phyloP scores from a whole-genome alignment of 441 rosid genomes.

The Flueggea neowawraea region DNA sequence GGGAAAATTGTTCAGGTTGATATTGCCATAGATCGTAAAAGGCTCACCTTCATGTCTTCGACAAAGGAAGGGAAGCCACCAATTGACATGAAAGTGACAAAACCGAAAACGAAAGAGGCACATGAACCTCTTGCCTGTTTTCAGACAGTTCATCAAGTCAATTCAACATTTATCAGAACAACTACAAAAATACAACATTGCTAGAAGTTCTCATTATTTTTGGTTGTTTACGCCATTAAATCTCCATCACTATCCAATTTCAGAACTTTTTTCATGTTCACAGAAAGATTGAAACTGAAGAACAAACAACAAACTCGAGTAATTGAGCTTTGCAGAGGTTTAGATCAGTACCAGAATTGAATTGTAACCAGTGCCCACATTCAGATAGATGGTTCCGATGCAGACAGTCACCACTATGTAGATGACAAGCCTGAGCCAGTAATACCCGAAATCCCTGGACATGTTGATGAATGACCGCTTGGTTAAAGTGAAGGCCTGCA shows the following conservation, averaged over 20 bases:
- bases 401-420: conserved; percentile 82
- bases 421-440: conserved; percentile 93
- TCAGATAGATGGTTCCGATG: conserved; percentile 90
- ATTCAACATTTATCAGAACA: neutral
- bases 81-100: conserved; percentile 97
- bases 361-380: conserved; percentile 82
- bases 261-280: no score
- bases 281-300: no score
- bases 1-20: neutral
- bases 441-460: conserved; percentile 97
- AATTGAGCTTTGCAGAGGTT: neutral
- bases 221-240: no score
- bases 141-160: conserved; percentile 1
- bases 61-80: conserved; percentile 99
- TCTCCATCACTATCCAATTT: no score
- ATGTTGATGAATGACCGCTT: conserved; percentile 90
- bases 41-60: conserved; percentile 91
- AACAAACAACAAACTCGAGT: neutral
- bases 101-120: conserved; percentile 93
- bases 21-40: neutral
- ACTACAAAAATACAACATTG: no score
- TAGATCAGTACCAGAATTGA: conserved; percentile 68
- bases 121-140: conserved; percentile 93
- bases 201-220: no score
- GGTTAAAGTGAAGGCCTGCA: conserved; percentile 82